These are phyloP conservation scores for Vitis rotundifolia DNA, from an alignment of 164 flowering plant species.

Conservation along the genomic window DNA sequence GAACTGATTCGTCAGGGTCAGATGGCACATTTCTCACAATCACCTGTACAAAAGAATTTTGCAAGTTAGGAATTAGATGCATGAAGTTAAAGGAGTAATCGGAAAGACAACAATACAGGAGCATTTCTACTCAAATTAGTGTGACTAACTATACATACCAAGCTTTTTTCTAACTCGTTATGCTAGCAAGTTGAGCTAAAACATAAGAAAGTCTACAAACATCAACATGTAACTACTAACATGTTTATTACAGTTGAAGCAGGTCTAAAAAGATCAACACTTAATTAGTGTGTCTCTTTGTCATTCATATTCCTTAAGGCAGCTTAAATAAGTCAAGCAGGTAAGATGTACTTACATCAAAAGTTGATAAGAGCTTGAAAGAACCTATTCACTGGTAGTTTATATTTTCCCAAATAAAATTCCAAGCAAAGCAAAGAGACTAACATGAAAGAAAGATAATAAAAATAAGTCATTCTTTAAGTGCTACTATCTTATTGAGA, in stretches of 20 bases:
- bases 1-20: constrained; percentile 79
- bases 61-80: background rate
- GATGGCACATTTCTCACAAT: constrained; percentile 90
- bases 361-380: background rate
- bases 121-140: background rate
- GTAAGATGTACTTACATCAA: background rate
- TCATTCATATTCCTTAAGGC: background rate
- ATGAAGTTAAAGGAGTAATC: background rate
- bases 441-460: background rate
- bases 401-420: background rate
- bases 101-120: background rate
- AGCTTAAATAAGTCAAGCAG: background rate
- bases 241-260: background rate
- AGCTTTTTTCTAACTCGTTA: background rate
- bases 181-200: background rate
- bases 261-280: background rate
- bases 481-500: background rate
- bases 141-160: background rate
- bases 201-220: background rate
- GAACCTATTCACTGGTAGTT: background rate
- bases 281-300: background rate
- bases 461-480: too few relatives aligned
- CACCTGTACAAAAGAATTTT: constrained; percentile 46
- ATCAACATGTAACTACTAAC: background rate
- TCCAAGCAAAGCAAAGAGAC: background rate